Evolutionary conservation across 192 early-diverging fungal species (phyloP), one percentile per base, ranked within the genome.

Genomic region (Umbelopsis ramanniana): DNA sequence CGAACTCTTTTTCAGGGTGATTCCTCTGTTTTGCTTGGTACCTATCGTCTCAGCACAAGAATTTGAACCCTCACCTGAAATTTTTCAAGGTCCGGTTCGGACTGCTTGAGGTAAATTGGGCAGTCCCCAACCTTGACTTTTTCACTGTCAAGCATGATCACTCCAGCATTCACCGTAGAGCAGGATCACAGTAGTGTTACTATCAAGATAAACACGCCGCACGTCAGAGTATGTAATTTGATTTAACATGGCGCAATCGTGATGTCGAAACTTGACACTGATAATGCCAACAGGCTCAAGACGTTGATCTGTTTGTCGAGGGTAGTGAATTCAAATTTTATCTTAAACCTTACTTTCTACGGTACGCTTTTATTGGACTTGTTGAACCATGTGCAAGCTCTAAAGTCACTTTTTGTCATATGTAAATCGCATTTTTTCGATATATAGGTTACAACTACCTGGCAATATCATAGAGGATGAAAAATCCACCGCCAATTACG

Each of bases 331-430:
- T 99, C 83, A 92, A 89, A 73, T 97, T 99, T 72, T 92, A 88
- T 75, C 84, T 93, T 52, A 85, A 87, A 45, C 97, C 96, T 1
- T 99, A 99, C 83, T 99, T 95, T 74, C 85, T 98, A 19, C 84
- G 96, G 89, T 92, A 70, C 8, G 48, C 48, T 4, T 19, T 63
- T 63, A 17, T 38, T 54, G 7, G 22, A 22, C 7, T 9, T 54
- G 21, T 12, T 22, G 14, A 14, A 6, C 23, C 6, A 19, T 35
- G 14, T 37, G 3, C 37, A 17, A 6, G 26, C 57, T 57, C 24
- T 11, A 1, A 43, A 4, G 1, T 43, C 6, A 11, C 40, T 43
- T 5, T 43, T 1, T 7, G 3, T 43, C 46, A 15, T 0, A 0
- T 15, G 3, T 12, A 10, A 74, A 50, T n/a, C n/a, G 66, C 21